Evolutionary conservation across 345 rosid genomes (phyloP).

Genomic region (Rhodomyrtus tomentosa): DNA sequence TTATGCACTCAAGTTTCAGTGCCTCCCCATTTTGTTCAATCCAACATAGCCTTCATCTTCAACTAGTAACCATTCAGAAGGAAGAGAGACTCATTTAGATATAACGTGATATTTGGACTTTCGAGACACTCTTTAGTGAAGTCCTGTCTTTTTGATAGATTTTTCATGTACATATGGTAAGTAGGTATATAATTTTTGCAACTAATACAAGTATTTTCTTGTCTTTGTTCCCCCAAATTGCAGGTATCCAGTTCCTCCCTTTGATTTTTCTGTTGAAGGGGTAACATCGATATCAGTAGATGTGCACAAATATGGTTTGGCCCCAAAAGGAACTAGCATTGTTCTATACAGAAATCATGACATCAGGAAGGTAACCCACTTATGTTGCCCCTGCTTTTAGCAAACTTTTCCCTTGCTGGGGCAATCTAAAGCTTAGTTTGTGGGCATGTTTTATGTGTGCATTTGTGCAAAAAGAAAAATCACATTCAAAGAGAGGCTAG

Average conservation of each 20-base stretch:
- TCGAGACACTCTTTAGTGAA: background rate
- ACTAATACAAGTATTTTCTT: background rate
- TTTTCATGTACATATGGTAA: background rate
- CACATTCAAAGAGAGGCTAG: background rate
- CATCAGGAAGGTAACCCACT: conserved; percentile 64
- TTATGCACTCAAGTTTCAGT: background rate
- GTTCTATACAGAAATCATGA: conserved; percentile 93
- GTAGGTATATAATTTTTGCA: background rate
- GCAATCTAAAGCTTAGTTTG: conserved; percentile 5
- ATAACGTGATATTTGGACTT: background rate
- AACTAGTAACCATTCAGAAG: background rate
- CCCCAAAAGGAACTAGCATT: conserved; percentile 92
- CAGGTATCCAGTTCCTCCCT: conserved; percentile 77
- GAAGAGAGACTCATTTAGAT: background rate
- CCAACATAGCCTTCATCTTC: background rate
- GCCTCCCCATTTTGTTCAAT: background rate
- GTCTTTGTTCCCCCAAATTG: background rate
- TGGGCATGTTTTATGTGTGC: background rate
- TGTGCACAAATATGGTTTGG: conserved; percentile 93
- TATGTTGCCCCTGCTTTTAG: background rate
- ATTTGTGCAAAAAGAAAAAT: background rate
- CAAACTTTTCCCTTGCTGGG: background rate
- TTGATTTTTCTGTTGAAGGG: conserved; percentile 82
- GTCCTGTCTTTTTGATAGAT: background rate
- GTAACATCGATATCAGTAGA: conserved; percentile 88